Evolutionary conservation across 2,329 filamentous ascomycete genomes (phyloP).

Genomic region (Ophiosphaerella herpotricha): DNA sequence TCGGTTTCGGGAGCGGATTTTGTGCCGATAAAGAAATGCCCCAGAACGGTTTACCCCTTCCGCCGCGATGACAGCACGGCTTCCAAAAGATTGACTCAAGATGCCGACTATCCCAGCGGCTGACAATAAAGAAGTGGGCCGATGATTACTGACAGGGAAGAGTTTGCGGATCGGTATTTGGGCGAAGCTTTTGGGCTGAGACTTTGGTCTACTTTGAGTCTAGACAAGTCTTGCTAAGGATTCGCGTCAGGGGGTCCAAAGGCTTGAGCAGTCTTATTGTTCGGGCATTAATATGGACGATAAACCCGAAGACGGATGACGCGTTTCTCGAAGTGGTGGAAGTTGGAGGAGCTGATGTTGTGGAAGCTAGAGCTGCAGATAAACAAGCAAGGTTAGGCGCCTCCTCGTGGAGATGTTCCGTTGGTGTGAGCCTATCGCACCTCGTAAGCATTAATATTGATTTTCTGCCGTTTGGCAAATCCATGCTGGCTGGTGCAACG

Average conservation of each 20-base stretch:
- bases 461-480: constrained; percentile 2
- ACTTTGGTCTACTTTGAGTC: not conserved
- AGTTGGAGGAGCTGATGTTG: constrained; percentile 8
- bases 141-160: not conserved
- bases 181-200: not conserved
- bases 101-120: not conserved
- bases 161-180: not conserved
- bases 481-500: constrained; percentile 2
- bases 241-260: not conserved
- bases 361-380: constrained; percentile 7
- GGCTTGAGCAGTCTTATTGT: constrained; percentile 1
- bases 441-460: constrained; percentile 9
- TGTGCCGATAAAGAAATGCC: too few species aligned
- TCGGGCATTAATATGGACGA: constrained; percentile 6
- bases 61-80: too few species aligned
- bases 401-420: constrained; percentile 9
- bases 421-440: not conserved
- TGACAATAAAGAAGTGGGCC: not conserved
- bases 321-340: constrained; percentile 4
- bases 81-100: not conserved
- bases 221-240: not conserved
- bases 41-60: too few species aligned
- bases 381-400: constrained; percentile 1
- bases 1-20: too few species aligned
- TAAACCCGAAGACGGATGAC: constrained; percentile 4